phyloP scores from a whole-genome alignment of 1,284 basidiomycete species.

The Leucoagaricus sp. region DNA sequence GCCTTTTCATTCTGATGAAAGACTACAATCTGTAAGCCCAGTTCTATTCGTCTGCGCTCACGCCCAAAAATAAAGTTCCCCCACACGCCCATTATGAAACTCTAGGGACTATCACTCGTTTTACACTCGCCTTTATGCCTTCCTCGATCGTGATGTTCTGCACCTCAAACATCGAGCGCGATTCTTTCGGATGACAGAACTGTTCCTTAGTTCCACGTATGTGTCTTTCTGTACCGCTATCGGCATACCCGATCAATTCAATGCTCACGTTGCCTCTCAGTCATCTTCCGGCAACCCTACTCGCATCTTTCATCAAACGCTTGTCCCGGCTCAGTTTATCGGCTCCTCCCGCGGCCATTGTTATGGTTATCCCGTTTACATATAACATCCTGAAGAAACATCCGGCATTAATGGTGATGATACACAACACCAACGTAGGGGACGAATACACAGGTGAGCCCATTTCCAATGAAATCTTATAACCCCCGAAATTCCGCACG shows the following conservation, averaged over 20 bases:
- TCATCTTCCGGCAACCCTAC: slow-evolving; percentile 84
- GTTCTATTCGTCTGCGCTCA: too few species aligned
- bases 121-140: slow-evolving; percentile 91
- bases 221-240: slow-evolving; percentile 29
- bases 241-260: neutral
- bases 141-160: slow-evolving; percentile 85
- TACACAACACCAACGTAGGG: slow-evolving; percentile 70
- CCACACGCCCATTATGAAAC: slow-evolving; percentile 1
- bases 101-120: slow-evolving; percentile 92
- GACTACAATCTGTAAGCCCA: slow-evolving; percentile 86
- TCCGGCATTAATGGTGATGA: slow-evolving; percentile 90
- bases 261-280: slow-evolving; percentile 42
- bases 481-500: too few species aligned
- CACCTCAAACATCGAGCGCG: slow-evolving; percentile 92
- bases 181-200: slow-evolving; percentile 91
- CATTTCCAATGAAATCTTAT: too few species aligned
- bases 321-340: slow-evolving; percentile 82
- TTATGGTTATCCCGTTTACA: slow-evolving; percentile 90
- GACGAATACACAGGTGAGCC: slow-evolving; percentile 40
- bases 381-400: slow-evolving; percentile 96
- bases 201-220: slow-evolving; percentile 89
- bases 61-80: neutral
- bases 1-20: slow-evolving; percentile 89
- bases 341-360: slow-evolving; percentile 88
- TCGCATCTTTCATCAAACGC: slow-evolving; percentile 95